phyloP scores from a whole-genome alignment of 2,329 filamentous ascomycete species.

The Ophiostoma triangulosporum region DNA sequence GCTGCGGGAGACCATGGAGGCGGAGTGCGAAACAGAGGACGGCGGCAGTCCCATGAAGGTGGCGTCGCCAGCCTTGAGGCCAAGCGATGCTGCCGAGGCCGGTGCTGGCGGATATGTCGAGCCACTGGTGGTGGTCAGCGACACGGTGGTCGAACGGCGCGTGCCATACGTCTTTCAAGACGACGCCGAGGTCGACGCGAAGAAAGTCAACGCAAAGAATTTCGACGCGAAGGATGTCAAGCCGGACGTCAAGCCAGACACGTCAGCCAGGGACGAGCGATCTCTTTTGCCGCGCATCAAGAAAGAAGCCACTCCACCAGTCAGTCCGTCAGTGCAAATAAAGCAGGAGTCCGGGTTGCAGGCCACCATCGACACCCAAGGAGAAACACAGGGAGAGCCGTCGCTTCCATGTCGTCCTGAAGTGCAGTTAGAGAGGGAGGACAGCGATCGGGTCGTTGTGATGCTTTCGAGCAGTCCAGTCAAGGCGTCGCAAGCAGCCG shows the following conservation, averaged over 20 bases:
- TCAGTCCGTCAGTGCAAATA: neutral
- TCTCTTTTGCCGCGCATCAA: neutral
- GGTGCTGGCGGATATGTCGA: neutral
- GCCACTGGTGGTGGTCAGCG: slow-evolving; percentile 3
- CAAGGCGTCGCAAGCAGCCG: neutral
- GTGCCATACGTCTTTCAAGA: neutral
- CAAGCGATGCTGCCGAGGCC: neutral
- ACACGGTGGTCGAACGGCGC: slow-evolving; percentile 3
- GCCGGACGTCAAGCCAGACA: neutral
- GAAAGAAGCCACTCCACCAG: neutral
- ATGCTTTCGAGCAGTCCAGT: slow-evolving; percentile 8
- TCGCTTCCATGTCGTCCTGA: neutral
- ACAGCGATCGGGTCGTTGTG: neutral
- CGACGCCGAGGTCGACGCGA: neutral
- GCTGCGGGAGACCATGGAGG: slow-evolving; percentile 18
- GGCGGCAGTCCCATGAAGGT: too few species aligned
- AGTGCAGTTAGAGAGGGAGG: slow-evolving; percentile 1
- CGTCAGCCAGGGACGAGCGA: neutral
- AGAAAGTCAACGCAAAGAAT: neutral
- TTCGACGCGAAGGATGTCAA: too few species aligned
- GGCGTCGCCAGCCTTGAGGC: neutral
- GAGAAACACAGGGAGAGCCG: neutral
- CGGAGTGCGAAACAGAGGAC: slow-evolving; percentile 8
- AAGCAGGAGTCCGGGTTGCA: neutral
- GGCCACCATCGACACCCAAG: neutral